Evolutionary conservation across 306 rosid species (phyloP).

Genomic region (Medicago lupulina): DNA sequence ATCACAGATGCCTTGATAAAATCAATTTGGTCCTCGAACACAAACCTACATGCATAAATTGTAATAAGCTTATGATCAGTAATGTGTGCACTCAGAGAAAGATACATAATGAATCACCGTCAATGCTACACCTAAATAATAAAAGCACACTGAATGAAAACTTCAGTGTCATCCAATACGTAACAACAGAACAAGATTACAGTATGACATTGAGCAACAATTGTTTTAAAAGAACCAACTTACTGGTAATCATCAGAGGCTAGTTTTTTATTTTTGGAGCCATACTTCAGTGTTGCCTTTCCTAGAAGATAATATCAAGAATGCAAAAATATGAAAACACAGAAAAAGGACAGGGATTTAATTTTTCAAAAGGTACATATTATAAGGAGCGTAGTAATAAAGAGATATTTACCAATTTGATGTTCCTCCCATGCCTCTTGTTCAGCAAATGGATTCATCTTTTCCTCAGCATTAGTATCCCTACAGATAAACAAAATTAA

Average conservation of each 20-base stretch:
- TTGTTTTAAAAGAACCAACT: constrained; percentile 48
- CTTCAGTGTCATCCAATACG: constrained; percentile 28
- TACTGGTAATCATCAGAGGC: constrained; percentile 85
- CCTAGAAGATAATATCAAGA: constrained; percentile 57
- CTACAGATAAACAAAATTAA: constrained; percentile 47
- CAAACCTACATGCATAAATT: constrained; percentile 60
- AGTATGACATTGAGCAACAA: constrained; percentile 7
- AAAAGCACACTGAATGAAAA: constrained; percentile 11
- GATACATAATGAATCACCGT: constrained; percentile 16
- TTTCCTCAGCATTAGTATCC: constrained; percentile 75
- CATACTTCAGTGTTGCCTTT: constrained; percentile 80
- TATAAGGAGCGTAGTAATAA: not conserved
- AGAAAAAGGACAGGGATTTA: constrained; percentile 26
- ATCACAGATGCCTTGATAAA: constrained; percentile 90
- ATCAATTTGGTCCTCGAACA: constrained; percentile 95
- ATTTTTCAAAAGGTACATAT: not conserved
- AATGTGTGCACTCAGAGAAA: constrained; percentile 33
- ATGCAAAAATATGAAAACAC: constrained; percentile 35
- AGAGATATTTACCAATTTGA: constrained; percentile 69
- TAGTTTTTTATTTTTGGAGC: constrained; percentile 84
- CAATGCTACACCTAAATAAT: constrained; percentile 24
- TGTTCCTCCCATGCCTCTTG: constrained; percentile 99
- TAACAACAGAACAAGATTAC: constrained; percentile 34
- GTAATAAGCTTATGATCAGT: constrained; percentile 32
- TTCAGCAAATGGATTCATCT: constrained; percentile 91